Conservation (phyloP, 2,329 filamentous ascomycete genomes). For the Escovopsis sp. region DNA sequence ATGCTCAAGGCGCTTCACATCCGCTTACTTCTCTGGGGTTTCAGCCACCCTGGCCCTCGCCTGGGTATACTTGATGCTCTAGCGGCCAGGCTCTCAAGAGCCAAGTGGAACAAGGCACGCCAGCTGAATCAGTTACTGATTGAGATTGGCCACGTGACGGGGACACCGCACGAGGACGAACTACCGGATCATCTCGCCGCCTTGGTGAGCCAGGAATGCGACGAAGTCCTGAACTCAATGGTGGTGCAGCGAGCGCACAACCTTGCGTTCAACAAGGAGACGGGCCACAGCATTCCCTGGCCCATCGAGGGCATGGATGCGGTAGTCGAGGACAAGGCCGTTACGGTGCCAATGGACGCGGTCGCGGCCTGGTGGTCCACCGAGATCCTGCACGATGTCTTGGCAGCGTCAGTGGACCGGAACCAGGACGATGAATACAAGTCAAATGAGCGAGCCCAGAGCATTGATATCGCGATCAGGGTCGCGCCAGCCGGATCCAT, state of each 20-base stretch:
- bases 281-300: slow-evolving; percentile 47
- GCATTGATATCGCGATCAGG: slow-evolving; percentile 54
- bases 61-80: slow-evolving; percentile 51
- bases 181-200: slow-evolving; percentile 64
- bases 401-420: slow-evolving; percentile 48
- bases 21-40: slow-evolving; percentile 73
- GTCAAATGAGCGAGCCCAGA: slow-evolving; percentile 13
- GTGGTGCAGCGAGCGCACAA: slow-evolving; percentile 81
- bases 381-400: slow-evolving; percentile 52
- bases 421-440: slow-evolving; percentile 17
- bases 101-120: slow-evolving; percentile 70
- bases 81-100: slow-evolving; percentile 57
- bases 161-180: slow-evolving; percentile 36
- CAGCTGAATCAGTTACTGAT: slow-evolving; percentile 40
- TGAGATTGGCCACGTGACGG: slow-evolving; percentile 14
- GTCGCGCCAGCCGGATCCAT: slow-evolving; percentile 67
- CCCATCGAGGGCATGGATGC: slow-evolving; percentile 62
- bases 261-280: slow-evolving; percentile 73
- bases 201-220: slow-evolving; percentile 65
- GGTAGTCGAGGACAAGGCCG: slow-evolving; percentile 72
- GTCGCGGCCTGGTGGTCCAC: slow-evolving; percentile 86
- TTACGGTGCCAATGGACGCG: slow-evolving; percentile 77
- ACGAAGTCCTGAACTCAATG: slow-evolving; percentile 62
- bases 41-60: slow-evolving; percentile 50
- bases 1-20: slow-evolving; percentile 91